Evolutionary conservation across 169 alveolate genomes (phyloP), one percentile per base, ranked within the genome.

Genomic region (Plasmodium knowlesi): DNA sequence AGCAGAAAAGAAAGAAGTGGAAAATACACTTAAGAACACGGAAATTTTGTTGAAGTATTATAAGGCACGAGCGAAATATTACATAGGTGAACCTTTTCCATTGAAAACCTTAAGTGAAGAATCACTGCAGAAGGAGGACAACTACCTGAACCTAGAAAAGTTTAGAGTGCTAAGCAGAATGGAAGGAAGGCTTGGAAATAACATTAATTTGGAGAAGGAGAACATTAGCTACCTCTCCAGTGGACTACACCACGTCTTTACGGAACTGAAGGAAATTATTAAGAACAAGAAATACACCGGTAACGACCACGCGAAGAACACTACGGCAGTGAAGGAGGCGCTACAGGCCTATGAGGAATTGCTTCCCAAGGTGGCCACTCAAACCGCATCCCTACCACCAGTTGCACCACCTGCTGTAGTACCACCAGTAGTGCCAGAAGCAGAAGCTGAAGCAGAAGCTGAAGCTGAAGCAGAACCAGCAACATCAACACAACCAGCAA

Each of bases 191-290:
- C 12, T 74, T 4, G 81, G 81, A 25, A 34, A 86, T 34, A 86
- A 74, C 46, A 30, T 86, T 10, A 10, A 86, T 9, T 86, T 86
- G 81, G 93, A 57, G 41, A 86, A 86, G 43, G 79, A 76, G 16
- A 86, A 19, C 39, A 74, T 86, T 2, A 19, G 72, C 2, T 86
- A 30, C 80, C 28, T 86, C 22, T 86, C 93, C 32, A 54, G 93
- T 74, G 85, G 88, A 50, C 37, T 86, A 32, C 54, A 86, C 4
- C 93, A 76, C 43, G 50, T 86, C 30, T n/a, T 86, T 50, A 5
- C 67, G n/a, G 93, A 74, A 76, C 80, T 86, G 70, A 74, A 86
- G 43, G 85, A 76, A 54, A 14, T 86, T n/a, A 32, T 86, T 22
- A n/a, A 76, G 9, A 54, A 73, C 80, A 86, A 74, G 50, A n/a